Conservation (phyloP, 2,329 filamentous ascomycete genomes). For the Stachybotrys echinatus region DNA sequence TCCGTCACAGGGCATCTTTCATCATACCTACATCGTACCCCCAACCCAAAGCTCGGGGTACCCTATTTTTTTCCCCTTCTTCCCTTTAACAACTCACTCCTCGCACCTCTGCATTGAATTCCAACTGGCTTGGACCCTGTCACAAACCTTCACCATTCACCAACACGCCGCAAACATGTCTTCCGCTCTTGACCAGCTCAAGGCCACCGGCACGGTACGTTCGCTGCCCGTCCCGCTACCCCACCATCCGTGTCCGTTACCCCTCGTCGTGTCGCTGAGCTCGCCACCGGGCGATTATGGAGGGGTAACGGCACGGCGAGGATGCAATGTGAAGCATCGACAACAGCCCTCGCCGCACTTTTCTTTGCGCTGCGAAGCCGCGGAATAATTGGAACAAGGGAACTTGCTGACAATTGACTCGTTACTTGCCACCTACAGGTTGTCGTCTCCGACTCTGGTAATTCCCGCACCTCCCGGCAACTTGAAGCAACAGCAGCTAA, state of each 20-base stretch:
- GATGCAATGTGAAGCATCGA: not conserved
- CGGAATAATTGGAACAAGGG: constrained; percentile 1
- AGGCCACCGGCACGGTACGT: constrained; percentile 92
- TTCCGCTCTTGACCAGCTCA: constrained; percentile 92
- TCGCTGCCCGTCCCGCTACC: constrained; percentile 6
- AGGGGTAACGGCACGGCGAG: not conserved
- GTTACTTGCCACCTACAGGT: constrained; percentile 47
- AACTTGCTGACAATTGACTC: constrained; percentile 15
- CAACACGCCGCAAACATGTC: constrained; percentile 54
- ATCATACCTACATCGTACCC: constrained; percentile 1
- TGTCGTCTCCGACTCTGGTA: constrained; percentile 96
- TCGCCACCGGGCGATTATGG: not conserved
- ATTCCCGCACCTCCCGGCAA: constrained; percentile 27
- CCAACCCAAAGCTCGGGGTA: not conserved
- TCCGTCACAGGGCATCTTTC: constrained; percentile 9
- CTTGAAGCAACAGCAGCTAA: constrained; percentile 18
- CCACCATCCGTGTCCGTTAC: constrained; percentile 14
- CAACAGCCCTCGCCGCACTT: not conserved
- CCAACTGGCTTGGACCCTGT: not conserved
- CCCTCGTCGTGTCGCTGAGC: constrained; percentile 20
- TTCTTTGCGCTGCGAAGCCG: not conserved
- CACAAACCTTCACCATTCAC: not conserved
- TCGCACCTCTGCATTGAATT: not conserved
- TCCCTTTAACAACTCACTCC: no score
- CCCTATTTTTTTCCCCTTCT: not conserved